These are phyloP conservation scores for Talaromyces sp. DNA, from an alignment of 2,329 filamentous ascomycete genomes.

Conservation along the genomic window DNA sequence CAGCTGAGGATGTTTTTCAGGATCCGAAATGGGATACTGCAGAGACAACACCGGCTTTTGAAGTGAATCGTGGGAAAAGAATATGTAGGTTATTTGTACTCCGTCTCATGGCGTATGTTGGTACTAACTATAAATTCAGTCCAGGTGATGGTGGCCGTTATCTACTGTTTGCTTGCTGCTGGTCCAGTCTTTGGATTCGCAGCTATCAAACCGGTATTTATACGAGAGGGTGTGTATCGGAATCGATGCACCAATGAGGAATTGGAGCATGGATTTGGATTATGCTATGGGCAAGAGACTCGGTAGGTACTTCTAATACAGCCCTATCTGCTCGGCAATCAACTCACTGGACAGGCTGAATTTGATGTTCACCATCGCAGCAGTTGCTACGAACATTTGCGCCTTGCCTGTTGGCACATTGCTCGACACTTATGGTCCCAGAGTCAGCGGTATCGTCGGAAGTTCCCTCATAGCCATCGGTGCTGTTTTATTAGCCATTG, in stretches of 20 bases:
- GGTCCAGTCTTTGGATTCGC: conserved; percentile 83
- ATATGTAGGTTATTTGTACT: conserved; percentile 34
- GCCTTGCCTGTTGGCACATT: conserved; percentile 83
- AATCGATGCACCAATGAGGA: conserved; percentile 59
- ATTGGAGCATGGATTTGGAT: conserved; percentile 47
- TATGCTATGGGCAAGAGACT: conserved; percentile 59
- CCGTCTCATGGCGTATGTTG: neutral
- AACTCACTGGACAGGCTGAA: conserved; percentile 57
- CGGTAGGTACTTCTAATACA: conserved; percentile 31
- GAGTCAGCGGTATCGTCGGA: conserved; percentile 69
- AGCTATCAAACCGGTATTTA: conserved; percentile 76
- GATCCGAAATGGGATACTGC: conserved; percentile 22
- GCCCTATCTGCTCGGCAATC: neutral
- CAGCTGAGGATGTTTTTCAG: conserved; percentile 20
- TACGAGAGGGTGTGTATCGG: conserved; percentile 68
- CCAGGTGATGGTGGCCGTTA: conserved; percentile 65
- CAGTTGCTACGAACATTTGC: conserved; percentile 81
- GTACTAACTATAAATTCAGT: conserved; percentile 43
- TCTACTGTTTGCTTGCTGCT: conserved; percentile 73
- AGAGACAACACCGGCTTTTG: conserved; percentile 46
- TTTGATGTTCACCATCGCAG: conserved; percentile 88
- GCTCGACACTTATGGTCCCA: conserved; percentile 76
- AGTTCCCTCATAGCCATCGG: conserved; percentile 66
- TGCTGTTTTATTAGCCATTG: conserved; percentile 69
- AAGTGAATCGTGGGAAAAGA: conserved; percentile 53